Evolutionary conservation across 306 rosid genomes (phyloP).

Genomic region (Mimosa bimucronata): DNA sequence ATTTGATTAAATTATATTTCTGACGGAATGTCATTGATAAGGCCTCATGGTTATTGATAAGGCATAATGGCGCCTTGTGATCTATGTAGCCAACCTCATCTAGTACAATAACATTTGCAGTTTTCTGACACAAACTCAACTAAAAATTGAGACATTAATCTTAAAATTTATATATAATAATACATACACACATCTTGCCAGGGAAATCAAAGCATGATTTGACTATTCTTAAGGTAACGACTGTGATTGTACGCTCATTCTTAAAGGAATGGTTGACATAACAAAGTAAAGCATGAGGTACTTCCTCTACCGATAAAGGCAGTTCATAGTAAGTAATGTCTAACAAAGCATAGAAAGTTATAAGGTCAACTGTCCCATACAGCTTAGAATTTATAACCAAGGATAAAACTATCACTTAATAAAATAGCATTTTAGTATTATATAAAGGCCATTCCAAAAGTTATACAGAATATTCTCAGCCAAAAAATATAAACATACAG

Average conservation of each 20-base stretch:
- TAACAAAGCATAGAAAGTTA: constrained; percentile 18
- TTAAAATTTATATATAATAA: background rate
- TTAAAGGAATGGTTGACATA: background rate
- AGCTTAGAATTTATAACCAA: constrained; percentile 27
- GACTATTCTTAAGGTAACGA: background rate
- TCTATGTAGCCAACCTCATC: too few species aligned
- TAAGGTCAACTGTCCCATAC: constrained; percentile 8
- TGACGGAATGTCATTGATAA: too few species aligned
- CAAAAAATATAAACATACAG: constrained; percentile 12
- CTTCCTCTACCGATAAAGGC: background rate
- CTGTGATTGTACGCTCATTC: background rate
- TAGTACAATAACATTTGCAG: too few species aligned
- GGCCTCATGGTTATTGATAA: too few species aligned
- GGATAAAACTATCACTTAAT: constrained; percentile 1
- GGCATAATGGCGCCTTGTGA: too few species aligned
- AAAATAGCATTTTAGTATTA: background rate
- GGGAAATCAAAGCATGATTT: background rate
- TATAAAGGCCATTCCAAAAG: constrained; percentile 7
- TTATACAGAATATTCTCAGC: background rate
- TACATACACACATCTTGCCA: background rate
- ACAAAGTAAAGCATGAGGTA: background rate
- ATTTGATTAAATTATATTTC: background rate
- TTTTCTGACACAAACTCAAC: background rate
- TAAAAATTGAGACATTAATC: background rate
- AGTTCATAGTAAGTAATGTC: background rate